Conservation (phyloP, 2,329 filamentous ascomycete species). For the Sporothrix globosa region DNA sequence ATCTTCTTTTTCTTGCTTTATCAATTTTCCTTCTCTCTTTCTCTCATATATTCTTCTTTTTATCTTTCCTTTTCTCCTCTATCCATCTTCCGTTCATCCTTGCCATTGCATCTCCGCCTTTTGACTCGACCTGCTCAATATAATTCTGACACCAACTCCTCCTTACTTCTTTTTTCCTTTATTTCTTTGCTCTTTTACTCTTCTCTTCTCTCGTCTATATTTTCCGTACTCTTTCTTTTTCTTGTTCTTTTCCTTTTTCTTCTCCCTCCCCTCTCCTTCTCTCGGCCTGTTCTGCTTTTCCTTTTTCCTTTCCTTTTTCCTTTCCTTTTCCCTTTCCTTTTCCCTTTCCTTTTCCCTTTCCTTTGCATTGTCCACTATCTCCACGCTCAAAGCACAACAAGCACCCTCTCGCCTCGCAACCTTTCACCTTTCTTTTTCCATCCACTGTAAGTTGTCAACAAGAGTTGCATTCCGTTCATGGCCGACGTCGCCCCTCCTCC, state of each 20-base stretch:
- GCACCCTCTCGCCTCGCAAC: constrained; percentile 1
- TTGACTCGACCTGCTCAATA: constrained; percentile 12
- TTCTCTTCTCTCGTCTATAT: neutral
- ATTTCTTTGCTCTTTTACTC: neutral
- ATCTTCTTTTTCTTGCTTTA: neutral
- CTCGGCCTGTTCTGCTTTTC: neutral
- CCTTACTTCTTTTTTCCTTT: neutral
- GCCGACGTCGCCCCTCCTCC: constrained; percentile 43
- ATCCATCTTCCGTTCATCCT: constrained; percentile 13
- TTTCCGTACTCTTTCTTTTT: neutral
- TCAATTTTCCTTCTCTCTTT: constrained; percentile 11
- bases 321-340: neutral
- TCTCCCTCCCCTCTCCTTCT: neutral
- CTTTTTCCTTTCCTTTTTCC: neutral
- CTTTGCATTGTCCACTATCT: neutral
- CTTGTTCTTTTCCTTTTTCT: neutral
- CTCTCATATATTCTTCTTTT: neutral
- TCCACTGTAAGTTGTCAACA: constrained; percentile 30
- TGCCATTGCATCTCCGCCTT: constrained; percentile 19
- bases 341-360: neutral
- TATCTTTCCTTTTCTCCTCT: constrained; percentile 1
- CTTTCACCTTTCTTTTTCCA: constrained; percentile 9
- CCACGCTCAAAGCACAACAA: neutral
- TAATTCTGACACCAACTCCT: constrained; percentile 18
- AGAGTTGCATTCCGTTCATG: constrained; percentile 41